phyloP scores from a whole-genome alignment of 2,329 filamentous ascomycete genomes.

The Colletotrichum tabaci region DNA sequence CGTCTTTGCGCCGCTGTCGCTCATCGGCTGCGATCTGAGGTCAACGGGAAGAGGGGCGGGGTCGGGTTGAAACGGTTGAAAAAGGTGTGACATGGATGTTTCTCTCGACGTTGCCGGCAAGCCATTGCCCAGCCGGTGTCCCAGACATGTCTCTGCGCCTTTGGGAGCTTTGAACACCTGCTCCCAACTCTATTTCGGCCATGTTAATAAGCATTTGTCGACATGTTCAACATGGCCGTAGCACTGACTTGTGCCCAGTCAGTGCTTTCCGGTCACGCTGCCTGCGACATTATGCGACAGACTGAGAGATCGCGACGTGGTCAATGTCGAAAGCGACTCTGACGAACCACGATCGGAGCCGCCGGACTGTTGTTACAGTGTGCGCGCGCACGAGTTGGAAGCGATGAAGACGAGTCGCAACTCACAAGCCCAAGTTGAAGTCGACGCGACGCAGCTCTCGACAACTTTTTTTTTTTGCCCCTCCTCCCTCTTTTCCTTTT shows the following conservation, averaged over 20 bases:
- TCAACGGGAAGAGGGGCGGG: not conserved
- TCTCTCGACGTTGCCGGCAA: slow-evolving; percentile 6
- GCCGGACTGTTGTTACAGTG: slow-evolving; percentile 11
- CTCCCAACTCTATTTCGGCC: slow-evolving; percentile 36
- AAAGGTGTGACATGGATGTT: slow-evolving; percentile 34
- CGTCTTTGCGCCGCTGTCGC: slow-evolving; percentile 18
- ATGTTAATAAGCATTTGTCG: slow-evolving; percentile 9
- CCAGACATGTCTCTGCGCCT: slow-evolving; percentile 13
- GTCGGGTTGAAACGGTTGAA: slow-evolving; percentile 36
- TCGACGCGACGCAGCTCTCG: slow-evolving; percentile 9
- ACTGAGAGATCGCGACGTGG: not conserved
- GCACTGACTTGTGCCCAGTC: slow-evolving; percentile 16
- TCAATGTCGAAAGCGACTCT: not conserved
- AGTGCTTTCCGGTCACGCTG: slow-evolving; percentile 28
- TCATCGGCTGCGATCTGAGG: slow-evolving; percentile 5
- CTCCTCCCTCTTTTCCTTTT: not conserved
- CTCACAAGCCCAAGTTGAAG: slow-evolving; percentile 1
- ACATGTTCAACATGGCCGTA: not conserved
- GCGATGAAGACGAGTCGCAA: too few species aligned
- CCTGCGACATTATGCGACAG: slow-evolving; percentile 27
- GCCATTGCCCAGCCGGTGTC: slow-evolving; percentile 10
- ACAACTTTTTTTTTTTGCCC: not conserved
- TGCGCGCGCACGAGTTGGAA: not conserved
- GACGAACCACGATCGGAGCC: slow-evolving; percentile 18
- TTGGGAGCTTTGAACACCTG: slow-evolving; percentile 40